Base-by-base conservation (phyloP, 169 alveolate species). In the Plasmodium billcollinsi region DNA sequence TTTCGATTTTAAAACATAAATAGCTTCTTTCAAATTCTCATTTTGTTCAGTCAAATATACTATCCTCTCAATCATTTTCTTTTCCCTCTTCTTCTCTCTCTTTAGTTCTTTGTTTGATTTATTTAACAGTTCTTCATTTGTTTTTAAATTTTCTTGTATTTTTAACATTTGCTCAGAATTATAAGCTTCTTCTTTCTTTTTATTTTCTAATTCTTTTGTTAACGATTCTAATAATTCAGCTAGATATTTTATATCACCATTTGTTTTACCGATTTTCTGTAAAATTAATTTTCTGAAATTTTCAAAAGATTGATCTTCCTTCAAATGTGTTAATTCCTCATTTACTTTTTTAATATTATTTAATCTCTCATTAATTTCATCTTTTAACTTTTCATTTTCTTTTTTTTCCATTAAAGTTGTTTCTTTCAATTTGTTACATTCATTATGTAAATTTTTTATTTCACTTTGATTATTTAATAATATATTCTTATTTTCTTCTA, bases 201-300 rank as follows among this genome's bases (percentile, higher is more conserved):
- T 83, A 18, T 70, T 69, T 73, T 83, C 91, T 39, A 83, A 15
- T 29, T 83, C 91, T 39, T 69, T 71, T 20, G 91, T 83, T 56
- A 83, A 18, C 21, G 61, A 7, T 47, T 83, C 85, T 20, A 83
- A 33, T 26, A 67, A 20, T 62, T 83, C 86, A 11, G 91, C 91
- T 4, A 83, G 50, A 45, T 70, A 26, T 59, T 83, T 67, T 39
- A 83, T 83, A 33, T 83, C 91, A 9, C 65, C 52, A 24, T 83
- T 70, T 33, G 91, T 83, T 45, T 70, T 83, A 4, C 26, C 56
- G 3, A 83, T 21, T 58, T 83, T 83, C 11, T 58, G 50, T 70
- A 83, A 29, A 33, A 83, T 52, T 1, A 59, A 21, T 67, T 83
- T 83, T 67, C 73, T 18, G 50, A 83, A 83, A n/a, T 83, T 69